Conservation (phyloP, 2,329 filamentous ascomycete species). For the Monosporascus sp. region DNA sequence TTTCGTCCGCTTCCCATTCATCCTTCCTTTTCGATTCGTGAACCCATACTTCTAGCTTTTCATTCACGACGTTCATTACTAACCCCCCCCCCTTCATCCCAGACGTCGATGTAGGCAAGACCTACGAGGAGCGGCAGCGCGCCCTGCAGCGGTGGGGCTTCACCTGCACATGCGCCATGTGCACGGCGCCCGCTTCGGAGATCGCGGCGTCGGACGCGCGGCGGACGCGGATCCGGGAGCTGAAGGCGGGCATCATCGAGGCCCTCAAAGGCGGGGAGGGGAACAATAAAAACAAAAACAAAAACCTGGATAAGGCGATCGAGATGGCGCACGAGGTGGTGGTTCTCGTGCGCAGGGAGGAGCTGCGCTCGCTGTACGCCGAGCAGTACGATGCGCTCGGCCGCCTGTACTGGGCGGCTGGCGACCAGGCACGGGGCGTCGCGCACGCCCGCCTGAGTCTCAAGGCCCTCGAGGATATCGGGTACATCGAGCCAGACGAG, state of each 20-base stretch:
- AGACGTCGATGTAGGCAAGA: constrained; percentile 27
- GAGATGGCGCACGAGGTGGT: constrained; percentile 23
- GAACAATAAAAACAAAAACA: constrained; percentile 1
- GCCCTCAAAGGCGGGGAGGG: constrained; percentile 22
- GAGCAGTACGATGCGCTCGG: constrained; percentile 30
- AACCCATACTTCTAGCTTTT: too few species aligned
- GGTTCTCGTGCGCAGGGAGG: constrained; percentile 21
- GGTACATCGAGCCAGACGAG: constrained; percentile 19
- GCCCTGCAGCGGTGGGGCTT: constrained; percentile 28
- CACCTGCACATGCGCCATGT: constrained; percentile 27
- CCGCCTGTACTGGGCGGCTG: constrained; percentile 25
- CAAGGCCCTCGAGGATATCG: constrained; percentile 22
- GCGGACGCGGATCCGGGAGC: constrained; percentile 19
- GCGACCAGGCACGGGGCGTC: constrained; percentile 20
- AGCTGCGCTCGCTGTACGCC: constrained; percentile 23
- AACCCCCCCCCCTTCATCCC: neutral
- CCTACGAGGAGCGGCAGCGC: constrained; percentile 18
- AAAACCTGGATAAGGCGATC: constrained; percentile 12
- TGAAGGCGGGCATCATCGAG: constrained; percentile 19
- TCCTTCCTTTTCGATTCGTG: neutral
- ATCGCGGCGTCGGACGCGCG: constrained; percentile 26
- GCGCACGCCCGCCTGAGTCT: constrained; percentile 25
- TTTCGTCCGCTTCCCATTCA: neutral
- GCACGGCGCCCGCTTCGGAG: constrained; percentile 17
- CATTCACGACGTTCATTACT: neutral